phyloP scores from a whole-genome alignment of 106 monocot genomes.

The Dioscorea alata region DNA sequence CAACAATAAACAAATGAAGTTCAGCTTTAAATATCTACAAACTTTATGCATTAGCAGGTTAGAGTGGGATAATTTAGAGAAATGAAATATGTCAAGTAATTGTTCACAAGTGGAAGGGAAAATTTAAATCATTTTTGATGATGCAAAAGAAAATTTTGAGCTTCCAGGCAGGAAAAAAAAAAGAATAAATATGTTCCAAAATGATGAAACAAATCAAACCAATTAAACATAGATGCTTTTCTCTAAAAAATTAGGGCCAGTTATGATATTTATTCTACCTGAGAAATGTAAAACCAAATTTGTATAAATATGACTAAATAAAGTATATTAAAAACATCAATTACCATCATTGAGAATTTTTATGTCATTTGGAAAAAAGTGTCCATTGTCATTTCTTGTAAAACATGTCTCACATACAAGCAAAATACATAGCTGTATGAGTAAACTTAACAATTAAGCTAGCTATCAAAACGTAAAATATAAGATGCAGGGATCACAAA shows the following conservation, averaged over 20 bases:
- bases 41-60: too few species aligned
- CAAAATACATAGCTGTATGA: neutral
- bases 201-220: constrained; percentile 23
- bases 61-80: too few species aligned
- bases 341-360: constrained; percentile 69
- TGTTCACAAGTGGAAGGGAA: too few species aligned
- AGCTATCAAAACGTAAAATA: too few species aligned
- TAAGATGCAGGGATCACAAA: too few species aligned
- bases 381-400: constrained; percentile 98
- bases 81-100: too few species aligned
- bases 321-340: neutral
- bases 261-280: constrained; percentile 89
- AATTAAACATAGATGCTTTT: constrained; percentile 98
- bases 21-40: too few species aligned
- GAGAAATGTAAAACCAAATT: constrained; percentile 9
- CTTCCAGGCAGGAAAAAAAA: too few species aligned
- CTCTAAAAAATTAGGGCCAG: constrained; percentile 96
- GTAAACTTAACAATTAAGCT: neutral
- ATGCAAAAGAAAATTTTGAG: too few species aligned
- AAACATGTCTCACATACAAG: constrained; percentile 67
- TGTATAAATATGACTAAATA: neutral
- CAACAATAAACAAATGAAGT: too few species aligned
- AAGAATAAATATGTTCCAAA: too few species aligned
- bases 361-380: constrained; percentile 97
- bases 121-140: too few species aligned